These are phyloP conservation scores for Sordariomycetes sp. DNA, from an alignment of 2,329 filamentous ascomycete species.

Conservation along the genomic window DNA sequence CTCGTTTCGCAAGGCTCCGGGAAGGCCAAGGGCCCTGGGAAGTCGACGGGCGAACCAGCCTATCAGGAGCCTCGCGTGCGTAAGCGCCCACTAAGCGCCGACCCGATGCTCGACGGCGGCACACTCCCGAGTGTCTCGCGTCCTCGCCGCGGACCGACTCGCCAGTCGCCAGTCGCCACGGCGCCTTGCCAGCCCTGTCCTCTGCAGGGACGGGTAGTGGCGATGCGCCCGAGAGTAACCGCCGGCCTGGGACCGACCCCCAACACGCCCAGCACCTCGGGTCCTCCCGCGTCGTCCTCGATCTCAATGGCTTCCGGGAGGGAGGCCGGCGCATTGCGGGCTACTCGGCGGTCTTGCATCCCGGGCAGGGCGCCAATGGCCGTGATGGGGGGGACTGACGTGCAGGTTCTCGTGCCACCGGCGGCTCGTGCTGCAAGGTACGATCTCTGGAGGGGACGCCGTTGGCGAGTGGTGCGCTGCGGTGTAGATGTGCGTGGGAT, in stretches of 20 bases:
- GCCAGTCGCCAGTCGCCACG: background rate
- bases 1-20: background rate
- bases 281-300: background rate
- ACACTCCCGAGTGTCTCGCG: background rate
- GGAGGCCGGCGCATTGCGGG: background rate
- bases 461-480: background rate
- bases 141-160: too few species aligned
- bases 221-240: background rate
- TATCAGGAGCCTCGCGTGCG: background rate
- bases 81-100: conserved; percentile 5
- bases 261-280: background rate
- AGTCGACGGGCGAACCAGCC: background rate
- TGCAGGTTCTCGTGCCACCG: background rate
- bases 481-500: background rate
- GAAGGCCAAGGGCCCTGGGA: background rate
- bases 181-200: background rate
- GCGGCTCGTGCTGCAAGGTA: background rate
- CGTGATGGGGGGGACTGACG: background rate
- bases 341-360: background rate
- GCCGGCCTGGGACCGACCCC: background rate
- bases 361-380: background rate
- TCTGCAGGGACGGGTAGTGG: background rate
- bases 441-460: background rate
- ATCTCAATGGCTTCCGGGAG: background rate
- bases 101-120: background rate